Conservation (phyloP, 2,329 filamentous ascomycete species). For the Pseudopithomyces maydicus region DNA sequence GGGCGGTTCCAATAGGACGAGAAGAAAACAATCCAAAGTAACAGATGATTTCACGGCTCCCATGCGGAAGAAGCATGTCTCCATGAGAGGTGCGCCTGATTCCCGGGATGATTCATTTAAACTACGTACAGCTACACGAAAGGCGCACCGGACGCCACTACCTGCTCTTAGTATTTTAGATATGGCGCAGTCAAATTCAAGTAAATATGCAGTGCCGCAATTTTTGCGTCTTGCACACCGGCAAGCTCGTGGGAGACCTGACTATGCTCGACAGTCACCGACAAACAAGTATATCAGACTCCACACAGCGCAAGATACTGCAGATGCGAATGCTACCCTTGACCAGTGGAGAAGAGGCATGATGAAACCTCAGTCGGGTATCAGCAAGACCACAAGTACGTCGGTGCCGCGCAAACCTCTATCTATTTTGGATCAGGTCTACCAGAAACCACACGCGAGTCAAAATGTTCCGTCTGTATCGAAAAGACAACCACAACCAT, state of each 20-base stretch:
- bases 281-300: constrained; percentile 58
- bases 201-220: constrained; percentile 49
- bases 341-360: constrained; percentile 57
- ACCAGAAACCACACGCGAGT: constrained; percentile 12
- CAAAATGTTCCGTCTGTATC: background rate
- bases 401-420: constrained; percentile 19
- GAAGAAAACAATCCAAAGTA: constrained; percentile 46
- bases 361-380: constrained; percentile 23
- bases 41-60: constrained; percentile 37
- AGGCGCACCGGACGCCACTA: constrained; percentile 16
- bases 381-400: background rate
- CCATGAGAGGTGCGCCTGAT: background rate
- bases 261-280: constrained; percentile 58
- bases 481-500: background rate
- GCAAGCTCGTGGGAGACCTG: constrained; percentile 53
- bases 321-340: constrained; percentile 58
- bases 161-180: constrained; percentile 58
- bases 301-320: constrained; percentile 58
- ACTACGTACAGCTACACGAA: constrained; percentile 15
- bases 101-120: constrained; percentile 5
- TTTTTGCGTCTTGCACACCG: constrained; percentile 63
- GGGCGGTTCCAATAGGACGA: constrained; percentile 23
- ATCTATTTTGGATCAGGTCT: constrained; percentile 22
- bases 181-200: constrained; percentile 43
- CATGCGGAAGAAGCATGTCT: constrained; percentile 22